A percentile compares a stretch with the other conserved stretches of the same genome.
These are phyloP conservation scores for Leccinum pachyderme DNA, from an alignment of 1,284 basidiomycete genomes.

Conservation along the genomic window DNA sequence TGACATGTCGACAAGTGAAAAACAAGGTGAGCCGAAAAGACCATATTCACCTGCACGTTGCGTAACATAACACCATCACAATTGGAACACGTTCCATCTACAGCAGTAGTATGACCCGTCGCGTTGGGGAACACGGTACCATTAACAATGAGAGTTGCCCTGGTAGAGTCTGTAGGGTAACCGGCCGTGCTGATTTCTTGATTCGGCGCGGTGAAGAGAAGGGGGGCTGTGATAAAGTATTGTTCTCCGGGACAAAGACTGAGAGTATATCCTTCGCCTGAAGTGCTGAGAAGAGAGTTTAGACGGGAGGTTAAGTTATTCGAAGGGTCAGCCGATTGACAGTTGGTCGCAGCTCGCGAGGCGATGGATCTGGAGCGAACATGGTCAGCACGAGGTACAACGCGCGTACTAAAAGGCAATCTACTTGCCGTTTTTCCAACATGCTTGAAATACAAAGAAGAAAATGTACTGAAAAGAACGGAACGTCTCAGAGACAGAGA, in stretches of 20 bases:
- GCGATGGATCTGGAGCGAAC: constrained; percentile 6
- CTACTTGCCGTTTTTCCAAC: constrained; percentile 11
- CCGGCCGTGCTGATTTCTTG: constrained; percentile 80
- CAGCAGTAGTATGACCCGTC: constrained; percentile 65
- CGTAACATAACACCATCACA: constrained; percentile 62
- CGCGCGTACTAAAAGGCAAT: background rate
- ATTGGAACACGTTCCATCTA: constrained; percentile 59
- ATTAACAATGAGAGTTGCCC: constrained; percentile 55
- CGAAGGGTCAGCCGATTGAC: constrained; percentile 54
- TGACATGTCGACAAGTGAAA: constrained; percentile 28
- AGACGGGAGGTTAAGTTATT: constrained; percentile 68
- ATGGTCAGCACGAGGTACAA: constrained; percentile 6
- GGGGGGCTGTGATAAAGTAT: constrained; percentile 62
- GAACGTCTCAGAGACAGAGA: background rate
- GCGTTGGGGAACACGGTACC: constrained; percentile 52
- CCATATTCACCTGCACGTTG: constrained; percentile 60
- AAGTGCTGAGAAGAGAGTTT: constrained; percentile 62
- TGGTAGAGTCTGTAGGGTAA: constrained; percentile 59
- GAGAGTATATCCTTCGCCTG: constrained; percentile 63
- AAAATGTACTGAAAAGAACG: background rate
- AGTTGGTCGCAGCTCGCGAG: constrained; percentile 27
- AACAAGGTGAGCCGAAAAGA: constrained; percentile 19
- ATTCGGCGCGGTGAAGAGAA: constrained; percentile 60
- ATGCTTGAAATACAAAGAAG: constrained; percentile 3
- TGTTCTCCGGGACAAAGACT: constrained; percentile 60